These are phyloP conservation scores for Boletus bicolor DNA, from an alignment of 768 basidiomycete species.

Conservation along the genomic window DNA sequence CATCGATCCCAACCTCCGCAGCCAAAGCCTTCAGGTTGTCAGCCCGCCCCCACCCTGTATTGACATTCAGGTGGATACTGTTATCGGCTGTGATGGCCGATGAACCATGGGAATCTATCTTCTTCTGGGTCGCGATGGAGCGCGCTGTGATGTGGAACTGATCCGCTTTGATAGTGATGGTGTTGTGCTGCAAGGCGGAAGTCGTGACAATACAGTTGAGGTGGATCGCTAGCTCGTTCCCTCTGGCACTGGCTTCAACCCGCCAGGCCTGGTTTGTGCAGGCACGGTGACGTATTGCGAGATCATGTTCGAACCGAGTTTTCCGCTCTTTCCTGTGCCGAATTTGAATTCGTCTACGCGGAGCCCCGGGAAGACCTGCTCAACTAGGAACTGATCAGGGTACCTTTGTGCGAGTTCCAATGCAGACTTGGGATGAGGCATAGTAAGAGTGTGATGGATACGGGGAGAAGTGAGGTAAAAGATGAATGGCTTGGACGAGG, in stretches of 20 bases:
- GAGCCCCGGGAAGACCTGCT: neutral
- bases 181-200: neutral
- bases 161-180: neutral
- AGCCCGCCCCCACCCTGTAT: conserved; percentile 3
- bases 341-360: conserved; percentile 7
- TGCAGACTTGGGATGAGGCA: neutral
- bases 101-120: neutral
- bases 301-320: conserved; percentile 5
- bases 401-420: neutral
- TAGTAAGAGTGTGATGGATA: neutral
- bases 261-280: neutral
- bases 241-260: neutral
- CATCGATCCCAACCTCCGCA: neutral
- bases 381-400: neutral
- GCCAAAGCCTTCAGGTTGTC: conserved; percentile 6
- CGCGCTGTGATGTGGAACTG: conserved; percentile 4
- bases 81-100: conserved; percentile 5
- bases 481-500: neutral
- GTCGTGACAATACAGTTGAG: neutral
- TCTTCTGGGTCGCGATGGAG: neutral
- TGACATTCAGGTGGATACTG: conserved; percentile 9
- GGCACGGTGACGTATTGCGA: conserved; percentile 1
- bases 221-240: conserved; percentile 4
- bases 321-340: neutral
- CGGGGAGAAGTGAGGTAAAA: neutral